phyloP scores from a whole-genome alignment of 2,329 filamentous ascomycete species.

The Clarireedia paspali region DNA sequence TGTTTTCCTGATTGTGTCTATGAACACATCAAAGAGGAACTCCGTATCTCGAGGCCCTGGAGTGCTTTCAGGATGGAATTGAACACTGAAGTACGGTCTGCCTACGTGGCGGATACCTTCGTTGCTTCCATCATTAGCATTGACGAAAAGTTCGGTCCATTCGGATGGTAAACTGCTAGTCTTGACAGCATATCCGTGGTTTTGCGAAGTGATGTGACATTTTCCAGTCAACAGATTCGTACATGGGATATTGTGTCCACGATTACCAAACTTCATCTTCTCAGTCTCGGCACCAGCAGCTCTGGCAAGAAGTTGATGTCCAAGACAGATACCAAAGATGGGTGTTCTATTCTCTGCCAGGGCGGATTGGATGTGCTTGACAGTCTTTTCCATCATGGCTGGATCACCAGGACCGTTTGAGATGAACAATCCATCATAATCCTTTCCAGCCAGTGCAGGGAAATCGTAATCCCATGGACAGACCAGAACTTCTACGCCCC shows the following conservation, averaged over 20 bases:
- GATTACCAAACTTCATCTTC: conserved; percentile 99
- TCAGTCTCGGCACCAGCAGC: conserved; percentile 76
- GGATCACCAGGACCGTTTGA: conserved; percentile 97
- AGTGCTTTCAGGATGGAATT: conserved; percentile 97
- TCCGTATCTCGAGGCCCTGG: conserved; percentile 94
- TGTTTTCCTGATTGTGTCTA: conserved; percentile 70
- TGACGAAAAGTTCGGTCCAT: conserved; percentile 94
- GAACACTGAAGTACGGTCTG: conserved; percentile 96
- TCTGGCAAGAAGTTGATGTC: conserved; percentile 85
- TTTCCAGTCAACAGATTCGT: conserved; percentile 91
- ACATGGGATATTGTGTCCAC: conserved; percentile 96
- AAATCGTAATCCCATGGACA: conserved; percentile 97
- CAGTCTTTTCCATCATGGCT: conserved; percentile 70
- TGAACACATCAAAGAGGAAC: conserved; percentile 94
- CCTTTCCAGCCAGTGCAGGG: conserved; percentile 62
- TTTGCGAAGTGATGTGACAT: conserved; percentile 98
- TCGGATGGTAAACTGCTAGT: conserved; percentile 63
- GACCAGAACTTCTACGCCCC: conserved; percentile 88
- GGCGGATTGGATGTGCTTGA: conserved; percentile 69
- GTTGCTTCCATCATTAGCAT: conserved; percentile 96
- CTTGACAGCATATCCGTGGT: conserved; percentile 94
- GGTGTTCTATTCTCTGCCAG: conserved; percentile 75
- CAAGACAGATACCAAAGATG: conserved; percentile 93
- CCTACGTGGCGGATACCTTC: conserved; percentile 87
- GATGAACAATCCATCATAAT: conserved; percentile 95